Evolutionary conservation across 192 early-diverging fungal genomes (phyloP).

Genomic region (Cetraspora pellucida): DNA sequence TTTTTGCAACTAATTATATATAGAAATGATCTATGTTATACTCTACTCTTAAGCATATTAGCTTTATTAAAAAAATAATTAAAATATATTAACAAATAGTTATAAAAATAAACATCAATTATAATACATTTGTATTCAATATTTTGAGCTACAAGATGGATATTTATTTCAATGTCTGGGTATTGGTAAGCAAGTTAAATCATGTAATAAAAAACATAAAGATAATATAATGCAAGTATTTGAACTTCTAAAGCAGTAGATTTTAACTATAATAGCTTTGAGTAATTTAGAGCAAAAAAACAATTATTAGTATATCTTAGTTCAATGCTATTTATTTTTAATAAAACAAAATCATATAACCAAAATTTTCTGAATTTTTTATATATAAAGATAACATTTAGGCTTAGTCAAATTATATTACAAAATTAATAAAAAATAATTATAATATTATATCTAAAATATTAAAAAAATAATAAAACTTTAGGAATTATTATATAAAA

Average conservation of each 20-base stretch:
- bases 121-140: neutral
- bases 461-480: neutral
- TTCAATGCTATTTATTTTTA: neutral
- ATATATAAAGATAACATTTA: neutral
- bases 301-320: neutral
- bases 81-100: too few species aligned
- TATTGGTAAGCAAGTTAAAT: neutral
- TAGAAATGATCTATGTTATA: too few species aligned
- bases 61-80: too few species aligned
- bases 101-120: too few species aligned
- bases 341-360: neutral
- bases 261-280: neutral
- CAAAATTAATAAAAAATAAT: neutral
- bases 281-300: neutral
- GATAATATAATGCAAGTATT: neutral
- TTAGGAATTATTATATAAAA: too few species aligned
- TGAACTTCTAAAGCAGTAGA: neutral
- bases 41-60: too few species aligned
- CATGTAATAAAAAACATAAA: neutral
- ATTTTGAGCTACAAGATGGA: neutral
- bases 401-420: neutral
- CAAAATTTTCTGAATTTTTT: neutral
- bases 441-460: neutral
- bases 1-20: too few species aligned
- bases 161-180: constrained; percentile 1